Evolutionary conservation across 2,329 filamentous ascomycete species (phyloP), one percentile per base, ranked within the genome.

Genomic region (Daldinia sp.): DNA sequence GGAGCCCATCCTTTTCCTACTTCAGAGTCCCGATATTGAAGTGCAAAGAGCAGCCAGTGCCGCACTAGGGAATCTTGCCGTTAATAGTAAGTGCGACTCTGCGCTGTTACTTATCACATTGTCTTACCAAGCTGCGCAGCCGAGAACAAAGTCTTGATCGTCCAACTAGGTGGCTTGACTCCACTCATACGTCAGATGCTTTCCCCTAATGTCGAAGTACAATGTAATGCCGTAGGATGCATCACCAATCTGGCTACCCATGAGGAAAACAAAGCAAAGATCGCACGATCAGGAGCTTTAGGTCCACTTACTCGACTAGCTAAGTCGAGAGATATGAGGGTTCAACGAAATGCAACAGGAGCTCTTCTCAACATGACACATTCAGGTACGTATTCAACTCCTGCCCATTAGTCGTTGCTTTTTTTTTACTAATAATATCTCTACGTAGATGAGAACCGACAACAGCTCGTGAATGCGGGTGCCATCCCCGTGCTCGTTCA

Each of bases 231-330:
- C 48, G 96, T 99, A 68, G 96, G 96, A 58, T 99, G 96, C 84
- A 99, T 99, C 80, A 99, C 96, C 51, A 99, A 99, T 79, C 83
- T 99, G 63, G 96, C 96, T 61, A 99, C 96, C 2, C 96, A 99
- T 78, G 96, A 99, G 82, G 96, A 98, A 75, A 99, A 99, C 84
- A 99, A 99, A 84, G 94, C 96, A 65, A 98, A 97, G 83, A 99
- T 99, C 80, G 96, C 96, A 74, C 89, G 93, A 69, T 99, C 96
- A 3, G 96, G 96, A 65, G 96, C 96, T 61, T 86, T 99, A 63
- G 93, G 92, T 6, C 96, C 96, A 7, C 84, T 99, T 74, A 99
- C 96, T 51, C 89, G 93, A 71, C 84, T 99, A 65, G 96, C 96
- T 69, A 98, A 97, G 82, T 98, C 96, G 23, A 95, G 97, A 81